Evolutionary conservation across 2,329 filamentous ascomycete genomes (phyloP).

Genomic region (Alternaria solani): DNA sequence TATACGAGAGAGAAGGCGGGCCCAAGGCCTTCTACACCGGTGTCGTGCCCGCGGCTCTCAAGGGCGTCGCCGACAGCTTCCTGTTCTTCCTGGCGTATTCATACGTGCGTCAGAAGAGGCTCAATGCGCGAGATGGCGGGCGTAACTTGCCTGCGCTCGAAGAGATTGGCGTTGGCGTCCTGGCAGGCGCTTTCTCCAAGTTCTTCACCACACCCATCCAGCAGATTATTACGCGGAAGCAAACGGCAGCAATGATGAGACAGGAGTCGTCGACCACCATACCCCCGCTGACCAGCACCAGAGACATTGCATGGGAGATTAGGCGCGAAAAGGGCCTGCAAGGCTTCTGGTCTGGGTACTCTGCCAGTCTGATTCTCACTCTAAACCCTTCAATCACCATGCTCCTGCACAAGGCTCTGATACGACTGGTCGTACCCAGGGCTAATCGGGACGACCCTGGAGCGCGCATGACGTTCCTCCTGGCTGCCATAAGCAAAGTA

Average conservation of each 20-base stretch:
- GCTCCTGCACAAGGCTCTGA: conserved; percentile 77
- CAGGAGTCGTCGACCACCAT: conserved; percentile 46
- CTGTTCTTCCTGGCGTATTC: conserved; percentile 87
- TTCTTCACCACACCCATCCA: conserved; percentile 80
- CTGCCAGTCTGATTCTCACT: conserved; percentile 78
- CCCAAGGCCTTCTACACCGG: conserved; percentile 70
- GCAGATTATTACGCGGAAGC: conserved; percentile 83
- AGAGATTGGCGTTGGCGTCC: conserved; percentile 76
- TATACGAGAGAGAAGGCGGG: conserved; percentile 76
- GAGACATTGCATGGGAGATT: conserved; percentile 71
- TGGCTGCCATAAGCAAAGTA: conserved; percentile 81
- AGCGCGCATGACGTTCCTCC: conserved; percentile 65
- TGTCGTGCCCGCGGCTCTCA: conserved; percentile 54
- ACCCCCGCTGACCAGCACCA: conserved; percentile 48
- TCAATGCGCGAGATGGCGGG: conserved; percentile 33
- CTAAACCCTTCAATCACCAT: conserved; percentile 89
- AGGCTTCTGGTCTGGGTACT: conserved; percentile 90
- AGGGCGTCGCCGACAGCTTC: conserved; percentile 72
- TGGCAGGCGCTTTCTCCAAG: conserved; percentile 78
- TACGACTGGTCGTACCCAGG: conserved; percentile 65
- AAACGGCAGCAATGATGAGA: conserved; percentile 68
- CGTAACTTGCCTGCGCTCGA: conserved; percentile 68
- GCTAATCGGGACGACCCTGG: conserved; percentile 63
- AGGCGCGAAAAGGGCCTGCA: conserved; percentile 71
- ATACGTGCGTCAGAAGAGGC: conserved; percentile 58